Evolutionary conservation across 2,329 filamentous ascomycete species (phyloP).

Genomic region (Sclerotinia spermophila): DNA sequence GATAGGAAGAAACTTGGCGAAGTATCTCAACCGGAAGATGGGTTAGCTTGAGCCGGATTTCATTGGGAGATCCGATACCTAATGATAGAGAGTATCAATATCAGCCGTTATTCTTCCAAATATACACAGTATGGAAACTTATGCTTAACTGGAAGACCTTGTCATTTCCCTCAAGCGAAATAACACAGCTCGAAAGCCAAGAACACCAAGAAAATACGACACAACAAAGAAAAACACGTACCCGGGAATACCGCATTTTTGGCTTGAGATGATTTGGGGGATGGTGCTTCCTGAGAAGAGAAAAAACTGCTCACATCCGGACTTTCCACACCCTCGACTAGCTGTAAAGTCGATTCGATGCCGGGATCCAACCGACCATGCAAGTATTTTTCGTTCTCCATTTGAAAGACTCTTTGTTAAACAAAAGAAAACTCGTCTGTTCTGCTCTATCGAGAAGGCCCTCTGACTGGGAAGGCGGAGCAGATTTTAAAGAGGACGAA

Average conservation of each 20-base stretch:
- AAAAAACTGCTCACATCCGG: neutral
- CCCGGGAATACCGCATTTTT: neutral
- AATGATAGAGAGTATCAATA: neutral
- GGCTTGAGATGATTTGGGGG: neutral
- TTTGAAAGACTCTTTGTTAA: neutral
- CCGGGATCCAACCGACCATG: slow-evolving; percentile 16
- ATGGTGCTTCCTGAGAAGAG: neutral
- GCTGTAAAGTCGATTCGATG: slow-evolving; percentile 8
- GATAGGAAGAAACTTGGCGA: slow-evolving; percentile 63
- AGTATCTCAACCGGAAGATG: slow-evolving; percentile 72
- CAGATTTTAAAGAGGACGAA: slow-evolving; percentile 9
- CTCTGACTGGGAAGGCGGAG: slow-evolving; percentile 13
- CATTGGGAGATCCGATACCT: neutral
- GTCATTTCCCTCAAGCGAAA: slow-evolving; percentile 2
- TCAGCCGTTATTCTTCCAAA: slow-evolving; percentile 8
- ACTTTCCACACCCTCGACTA: slow-evolving; percentile 14
- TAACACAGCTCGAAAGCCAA: slow-evolving; percentile 17
- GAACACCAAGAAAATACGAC: slow-evolving; percentile 7
- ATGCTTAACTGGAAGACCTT: slow-evolving; percentile 12
- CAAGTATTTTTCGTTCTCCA: slow-evolving; percentile 15
- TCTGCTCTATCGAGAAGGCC: neutral
- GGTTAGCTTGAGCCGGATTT: slow-evolving; percentile 40
- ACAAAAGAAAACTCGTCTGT: neutral
- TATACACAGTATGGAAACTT: neutral
- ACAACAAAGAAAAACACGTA: slow-evolving; percentile 2